These are phyloP conservation scores for Neocucurbitaria cava DNA, from an alignment of 2,329 filamentous ascomycete genomes.

Conservation along the genomic window DNA sequence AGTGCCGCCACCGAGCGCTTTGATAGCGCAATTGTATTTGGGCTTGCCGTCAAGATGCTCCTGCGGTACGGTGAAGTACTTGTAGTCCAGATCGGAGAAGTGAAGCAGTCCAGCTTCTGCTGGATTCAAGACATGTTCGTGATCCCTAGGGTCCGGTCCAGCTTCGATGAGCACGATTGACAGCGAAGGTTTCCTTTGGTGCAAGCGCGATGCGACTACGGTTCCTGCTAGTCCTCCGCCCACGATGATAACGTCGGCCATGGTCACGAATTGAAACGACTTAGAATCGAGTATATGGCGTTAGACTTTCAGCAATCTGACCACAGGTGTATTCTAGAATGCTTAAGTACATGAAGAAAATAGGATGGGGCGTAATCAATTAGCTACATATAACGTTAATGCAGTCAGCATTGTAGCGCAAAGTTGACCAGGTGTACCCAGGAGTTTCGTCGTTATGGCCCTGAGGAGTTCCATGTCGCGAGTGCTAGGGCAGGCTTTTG, in stretches of 20 bases:
- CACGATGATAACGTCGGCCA: conserved; percentile 35
- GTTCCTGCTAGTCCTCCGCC: conserved; percentile 34
- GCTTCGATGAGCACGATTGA: conserved; percentile 43
- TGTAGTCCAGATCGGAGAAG: conserved; percentile 41
- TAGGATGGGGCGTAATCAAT: neutral
- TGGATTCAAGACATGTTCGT: conserved; percentile 21
- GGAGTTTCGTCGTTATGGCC: neutral
- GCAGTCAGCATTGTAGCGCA: neutral
- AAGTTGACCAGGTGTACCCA: neutral
- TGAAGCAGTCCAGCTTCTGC: conserved; percentile 30
- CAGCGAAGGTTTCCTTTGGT: conserved; percentile 18
- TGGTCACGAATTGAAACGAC: neutral
- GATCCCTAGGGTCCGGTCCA: conserved; percentile 30
- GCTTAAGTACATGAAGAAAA: neutral
- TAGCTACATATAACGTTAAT: no score
- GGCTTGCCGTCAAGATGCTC: conserved; percentile 30
- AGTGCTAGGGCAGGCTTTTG: no score
- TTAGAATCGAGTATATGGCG: neutral
- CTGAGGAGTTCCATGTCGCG: no score
- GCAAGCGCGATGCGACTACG: conserved; percentile 41
- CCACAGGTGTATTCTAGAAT: neutral
- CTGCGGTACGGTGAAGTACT: conserved; percentile 42
- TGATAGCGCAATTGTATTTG: conserved; percentile 39
- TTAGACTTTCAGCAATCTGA: neutral
- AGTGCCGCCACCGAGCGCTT: conserved; percentile 33